Evolutionary conservation across 495 filamentous ascomycete species (phyloP).

Genomic region (Evernia prunastri): DNA sequence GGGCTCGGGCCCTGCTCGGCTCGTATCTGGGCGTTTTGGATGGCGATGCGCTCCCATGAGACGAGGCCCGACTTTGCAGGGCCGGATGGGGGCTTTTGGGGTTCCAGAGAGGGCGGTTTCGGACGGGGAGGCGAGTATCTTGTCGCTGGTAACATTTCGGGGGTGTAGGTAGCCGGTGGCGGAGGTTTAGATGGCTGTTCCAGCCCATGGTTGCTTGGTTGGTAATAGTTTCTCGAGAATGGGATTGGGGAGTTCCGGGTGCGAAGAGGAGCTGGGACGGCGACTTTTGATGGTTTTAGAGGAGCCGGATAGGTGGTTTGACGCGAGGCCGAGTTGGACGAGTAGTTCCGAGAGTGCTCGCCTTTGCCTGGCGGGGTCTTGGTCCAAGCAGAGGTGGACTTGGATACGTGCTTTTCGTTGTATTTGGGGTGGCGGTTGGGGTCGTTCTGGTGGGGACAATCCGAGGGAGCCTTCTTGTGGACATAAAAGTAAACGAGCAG

Average conservation of each 20-base stretch:
- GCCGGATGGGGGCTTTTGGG: conserved; percentile 7
- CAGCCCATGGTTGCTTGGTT: conserved; percentile 3
- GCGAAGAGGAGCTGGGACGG: conserved; percentile 22
- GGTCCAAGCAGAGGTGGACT: conserved; percentile 11
- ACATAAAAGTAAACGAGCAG: conserved; percentile 23
- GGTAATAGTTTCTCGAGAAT: conserved; percentile 12
- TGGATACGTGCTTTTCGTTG: conserved; percentile 19
- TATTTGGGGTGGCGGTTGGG: conserved; percentile 8
- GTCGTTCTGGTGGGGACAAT: conserved; percentile 1
- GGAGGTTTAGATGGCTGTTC: conserved; percentile 4
- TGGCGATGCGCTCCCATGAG: conserved; percentile 25
- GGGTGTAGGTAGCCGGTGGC: conserved; percentile 1
- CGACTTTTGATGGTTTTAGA: conserved; percentile 14
- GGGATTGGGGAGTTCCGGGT: conserved; percentile 17
- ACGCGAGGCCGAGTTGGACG: conserved; percentile 2
- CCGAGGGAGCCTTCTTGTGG: conserved; percentile 1
- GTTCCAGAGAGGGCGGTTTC: conserved; percentile 7
- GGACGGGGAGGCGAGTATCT: conserved; percentile 11
- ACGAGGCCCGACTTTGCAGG: conserved; percentile 5
- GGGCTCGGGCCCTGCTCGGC: conserved; percentile 7
- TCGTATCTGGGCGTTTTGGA: conserved; percentile 21
- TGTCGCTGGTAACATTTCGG: conserved; percentile 9
- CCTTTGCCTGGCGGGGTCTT: conserved; percentile 6
- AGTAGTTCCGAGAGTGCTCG: conserved; percentile 5
- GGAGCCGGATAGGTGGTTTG: conserved; percentile 8